These are phyloP conservation scores for Cladosporium sp. DNA, from an alignment of 2,329 filamentous ascomycete genomes.

Conservation along the genomic window DNA sequence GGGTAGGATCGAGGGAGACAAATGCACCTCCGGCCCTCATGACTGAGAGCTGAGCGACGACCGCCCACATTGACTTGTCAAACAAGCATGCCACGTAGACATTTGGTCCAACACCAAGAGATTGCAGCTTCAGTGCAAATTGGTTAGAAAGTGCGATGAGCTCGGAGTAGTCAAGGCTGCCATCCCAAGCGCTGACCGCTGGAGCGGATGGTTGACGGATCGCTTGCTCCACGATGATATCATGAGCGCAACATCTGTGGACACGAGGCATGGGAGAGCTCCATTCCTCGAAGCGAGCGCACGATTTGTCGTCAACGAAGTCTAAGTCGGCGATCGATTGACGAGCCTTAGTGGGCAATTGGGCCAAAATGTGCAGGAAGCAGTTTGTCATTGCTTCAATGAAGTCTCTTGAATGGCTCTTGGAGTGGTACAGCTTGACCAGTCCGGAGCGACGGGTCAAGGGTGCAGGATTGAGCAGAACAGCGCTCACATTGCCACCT, in stretches of 20 bases:
- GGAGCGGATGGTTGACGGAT: slow-evolving; percentile 3
- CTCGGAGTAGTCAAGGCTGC: slow-evolving; percentile 22
- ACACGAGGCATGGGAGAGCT: background rate
- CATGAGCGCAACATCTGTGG: slow-evolving; percentile 7
- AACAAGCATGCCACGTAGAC: slow-evolving; percentile 41
- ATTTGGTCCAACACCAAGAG: slow-evolving; percentile 10
- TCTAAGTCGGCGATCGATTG: slow-evolving; percentile 11
- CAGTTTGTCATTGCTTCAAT: slow-evolving; percentile 13
- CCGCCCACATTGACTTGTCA: slow-evolving; percentile 40
- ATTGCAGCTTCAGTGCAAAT: slow-evolving; percentile 1
- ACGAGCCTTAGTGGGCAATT: slow-evolving; percentile 8
- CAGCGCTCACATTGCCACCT: slow-evolving; percentile 11
- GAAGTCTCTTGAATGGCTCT: slow-evolving; percentile 2
- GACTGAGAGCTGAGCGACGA: slow-evolving; percentile 42
- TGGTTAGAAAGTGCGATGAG: slow-evolving; percentile 16
- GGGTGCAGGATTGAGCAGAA: slow-evolving; percentile 4
- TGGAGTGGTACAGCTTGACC: slow-evolving; percentile 17
- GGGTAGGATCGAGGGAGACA: slow-evolving; percentile 23
- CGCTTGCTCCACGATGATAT: slow-evolving; percentile 14
- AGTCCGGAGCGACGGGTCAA: slow-evolving; percentile 12
- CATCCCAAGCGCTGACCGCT: slow-evolving; percentile 23
- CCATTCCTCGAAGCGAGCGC: background rate
- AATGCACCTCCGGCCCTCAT: slow-evolving; percentile 41
- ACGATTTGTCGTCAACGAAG: slow-evolving; percentile 16
- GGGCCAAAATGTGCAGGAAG: slow-evolving; percentile 15